A percentile compares a stretch with the other conserved stretches of the same genome.
These are phyloP conservation scores for Melampsora medusae DNA, from an alignment of 1,284 basidiomycete genomes.

Conservation along the genomic window DNA sequence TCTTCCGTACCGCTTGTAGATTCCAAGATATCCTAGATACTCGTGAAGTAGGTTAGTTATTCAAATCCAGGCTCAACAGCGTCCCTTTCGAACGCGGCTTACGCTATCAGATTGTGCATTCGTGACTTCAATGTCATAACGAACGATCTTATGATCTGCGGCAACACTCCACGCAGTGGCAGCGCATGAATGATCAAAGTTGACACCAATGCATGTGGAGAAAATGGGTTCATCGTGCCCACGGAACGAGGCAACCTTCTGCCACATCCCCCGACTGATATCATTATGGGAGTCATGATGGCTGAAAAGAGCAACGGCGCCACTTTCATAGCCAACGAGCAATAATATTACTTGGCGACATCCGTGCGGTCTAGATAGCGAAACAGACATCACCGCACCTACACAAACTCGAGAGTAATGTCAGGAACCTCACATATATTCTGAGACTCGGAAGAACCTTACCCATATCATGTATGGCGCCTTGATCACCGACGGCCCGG, in stretches of 20 bases:
- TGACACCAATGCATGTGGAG: neutral
- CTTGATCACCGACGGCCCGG: conserved; percentile 11
- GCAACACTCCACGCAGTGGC: conserved; percentile 38
- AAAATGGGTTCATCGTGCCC: conserved; percentile 31
- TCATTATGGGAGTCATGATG: neutral
- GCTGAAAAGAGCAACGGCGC: conserved; percentile 3
- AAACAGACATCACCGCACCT: conserved; percentile 28
- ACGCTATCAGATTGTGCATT: neutral
- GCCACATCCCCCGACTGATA: conserved; percentile 8
- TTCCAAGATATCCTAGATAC: too few relatives aligned
- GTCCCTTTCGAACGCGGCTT: neutral
- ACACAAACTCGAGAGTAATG: too few relatives aligned
- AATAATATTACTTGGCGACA: neutral
- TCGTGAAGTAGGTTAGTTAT: too few relatives aligned
- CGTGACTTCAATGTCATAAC: conserved; percentile 11
- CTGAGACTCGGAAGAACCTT: neutral
- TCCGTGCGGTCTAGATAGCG: conserved; percentile 8
- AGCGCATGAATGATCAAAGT: conserved; percentile 16
- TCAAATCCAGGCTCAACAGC: too few relatives aligned
- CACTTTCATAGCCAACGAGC: conserved; percentile 38
- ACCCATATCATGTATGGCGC: neutral
- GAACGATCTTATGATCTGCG: conserved; percentile 29
- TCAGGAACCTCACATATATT: too few relatives aligned
- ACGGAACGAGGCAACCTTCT: conserved; percentile 11
- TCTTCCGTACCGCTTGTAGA: too few relatives aligned